Evolutionary conservation across 176 grass and related monocot species (phyloP), one percentile per base, ranked within the genome.

Genomic region (Bolboschoenus planiculmis): DNA sequence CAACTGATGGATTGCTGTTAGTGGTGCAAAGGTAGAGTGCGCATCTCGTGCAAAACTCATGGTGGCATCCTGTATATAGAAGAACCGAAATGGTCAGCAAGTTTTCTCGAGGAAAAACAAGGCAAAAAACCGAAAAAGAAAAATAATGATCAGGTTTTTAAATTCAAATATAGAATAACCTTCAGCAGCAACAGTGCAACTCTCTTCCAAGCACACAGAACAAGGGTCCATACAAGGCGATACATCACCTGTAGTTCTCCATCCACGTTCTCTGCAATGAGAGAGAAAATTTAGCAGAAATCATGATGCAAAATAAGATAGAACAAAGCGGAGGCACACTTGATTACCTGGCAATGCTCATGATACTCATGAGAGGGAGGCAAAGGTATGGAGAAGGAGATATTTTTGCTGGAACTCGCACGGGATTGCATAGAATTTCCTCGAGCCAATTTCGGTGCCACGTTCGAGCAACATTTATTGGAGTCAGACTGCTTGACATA

Each of bases 1-100:
- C 30, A 10, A 50, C 46, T 3, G 68, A 86, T 33, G 89, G 88
- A 4, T 89, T 88, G 75, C 85, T 92, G 80, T 88, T 93, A 27
- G 90, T 95, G 71, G 95, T 94, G 47, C 92, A 98, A 39, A 98
- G 89, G 61, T 98, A 95, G 20, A 98, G 76, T 9, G 95, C 95
- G 34, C 95, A 98, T 83, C 89, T 93, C n/a, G 95, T 95, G 95
- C 95, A 98, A 74, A 98, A 95, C 84, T 98, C 95, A 61, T 98
- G 95, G n/a, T 90, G 90, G 81, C 95, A 98, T 62, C 90, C 95
- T 97, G 81, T 85, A 83, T 42, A 79, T 34, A 79, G 18, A 63
- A 36, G 30, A 80, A 1, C 21, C 10, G 21, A 60, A n/a, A 54
- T 23, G 5, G 1, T 48, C 40, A 47, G 37, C 4, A 75, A n/a